Base-by-base conservation (phyloP, 805 yeast species). In the Brettanomyces bruxellensis region DNA sequence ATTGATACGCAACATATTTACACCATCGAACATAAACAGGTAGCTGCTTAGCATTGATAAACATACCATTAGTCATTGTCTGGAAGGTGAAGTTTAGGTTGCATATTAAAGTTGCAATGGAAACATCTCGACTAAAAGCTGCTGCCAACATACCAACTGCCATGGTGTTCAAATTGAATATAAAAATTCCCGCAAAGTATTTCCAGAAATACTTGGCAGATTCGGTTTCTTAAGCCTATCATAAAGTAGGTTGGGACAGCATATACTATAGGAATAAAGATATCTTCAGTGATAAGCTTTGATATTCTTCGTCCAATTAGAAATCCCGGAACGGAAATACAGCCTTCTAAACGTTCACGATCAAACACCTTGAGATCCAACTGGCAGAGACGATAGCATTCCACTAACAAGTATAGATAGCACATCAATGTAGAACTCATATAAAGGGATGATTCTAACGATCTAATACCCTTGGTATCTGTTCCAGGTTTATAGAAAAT, bases 1-100 rank as follows among this genome's bases (percentile, higher is more conserved):
- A 88, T 45, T 83, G 71, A 58, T 76, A 84, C 0, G 91, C 81
- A 47, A 81, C 67, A 61, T 84, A 87, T 58, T 83, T 85, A 4
- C 82, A 73, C 96, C 96, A 87, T 34, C 87, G 70, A 7, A 87
- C 95, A 56, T 88, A 88, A 1, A 85, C 95, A 0, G 95, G 95
- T 79, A 86, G 73, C 1, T 77, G 71, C 6, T 70, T 68, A 1
- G 89, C 78, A 60, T 86, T 86, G 23, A 82, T 84, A 57, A 83
- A 86, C 62, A 78, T 85, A 1, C 95, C 96, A 60, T 87, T 81
- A 0, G 87, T 86, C 72, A 84, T 76, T 45, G 86, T 77, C 55
- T 86, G 87, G 25, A 84, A 65, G 30, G 88, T 86, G 58, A 78
- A 83, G 49, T 79, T 73, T 45, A 79, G 58, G 55, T 84, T 85